phyloP scores from a whole-genome alignment of 192 early-diverging fungal species.

The Backusella sp. region DNA sequence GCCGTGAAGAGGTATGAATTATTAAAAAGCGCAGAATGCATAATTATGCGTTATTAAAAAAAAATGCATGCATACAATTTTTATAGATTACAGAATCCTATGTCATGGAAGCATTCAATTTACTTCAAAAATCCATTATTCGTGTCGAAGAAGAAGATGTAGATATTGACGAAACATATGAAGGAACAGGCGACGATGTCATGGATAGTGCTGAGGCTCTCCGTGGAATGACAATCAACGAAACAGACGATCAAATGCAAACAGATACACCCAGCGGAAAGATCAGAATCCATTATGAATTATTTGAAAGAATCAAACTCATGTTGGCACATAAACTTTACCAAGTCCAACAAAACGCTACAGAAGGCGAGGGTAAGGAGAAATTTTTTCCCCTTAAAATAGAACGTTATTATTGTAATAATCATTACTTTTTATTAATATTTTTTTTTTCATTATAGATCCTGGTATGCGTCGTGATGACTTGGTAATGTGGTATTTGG shows the following conservation, averaged over 20 bases:
- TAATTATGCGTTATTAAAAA: neutral
- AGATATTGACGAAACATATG: conserved; percentile 55
- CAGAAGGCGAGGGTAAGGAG: conserved; percentile 8
- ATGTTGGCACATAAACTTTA: conserved; percentile 51
- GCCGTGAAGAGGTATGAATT: conserved; percentile 49
- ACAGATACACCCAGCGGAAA: conserved; percentile 28
- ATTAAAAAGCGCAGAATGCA: neutral
- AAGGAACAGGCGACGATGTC: conserved; percentile 26
- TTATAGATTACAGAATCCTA: conserved; percentile 63
- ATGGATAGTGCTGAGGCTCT: conserved; percentile 34
- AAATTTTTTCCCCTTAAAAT: neutral
- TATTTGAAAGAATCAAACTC: conserved; percentile 51
- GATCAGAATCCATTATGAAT: conserved; percentile 61
- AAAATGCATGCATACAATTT: neutral
- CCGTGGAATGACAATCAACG: conserved; percentile 18
- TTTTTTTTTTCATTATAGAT: neutral
- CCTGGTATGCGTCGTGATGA: conserved; percentile 53
- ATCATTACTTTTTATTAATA: neutral
- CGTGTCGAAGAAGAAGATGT: conserved; percentile 78
- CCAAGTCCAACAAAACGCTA: conserved; percentile 28
- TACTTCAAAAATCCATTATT: conserved; percentile 89
- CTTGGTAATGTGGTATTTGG: conserved; percentile 74
- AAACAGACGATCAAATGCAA: conserved; percentile 29
- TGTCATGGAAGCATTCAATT: conserved; percentile 81
- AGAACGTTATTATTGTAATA: neutral